Conservation (phyloP, 2,329 filamentous ascomycete genomes). For the Fusarium concolor region DNA sequence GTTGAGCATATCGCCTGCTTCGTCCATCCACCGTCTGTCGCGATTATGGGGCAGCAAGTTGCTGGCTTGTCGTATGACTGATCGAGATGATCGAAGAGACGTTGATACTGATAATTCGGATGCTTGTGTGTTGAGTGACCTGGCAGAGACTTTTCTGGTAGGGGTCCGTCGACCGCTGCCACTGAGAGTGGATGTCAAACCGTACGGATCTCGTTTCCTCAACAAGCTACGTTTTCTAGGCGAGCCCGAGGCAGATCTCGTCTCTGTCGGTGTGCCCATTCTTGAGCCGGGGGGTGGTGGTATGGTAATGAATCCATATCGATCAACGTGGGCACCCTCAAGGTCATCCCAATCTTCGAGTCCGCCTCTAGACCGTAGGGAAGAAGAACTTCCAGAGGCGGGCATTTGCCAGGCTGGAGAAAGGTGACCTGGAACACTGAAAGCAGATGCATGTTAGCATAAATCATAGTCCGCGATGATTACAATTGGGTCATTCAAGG, state of each 20-base stretch:
- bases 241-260: constrained; percentile 57
- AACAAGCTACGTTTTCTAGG: constrained; percentile 60
- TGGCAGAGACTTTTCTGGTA: constrained; percentile 66
- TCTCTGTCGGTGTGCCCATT: constrained; percentile 56
- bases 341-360: constrained; percentile 77
- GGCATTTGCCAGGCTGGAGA: constrained; percentile 52
- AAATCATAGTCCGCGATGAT: constrained; percentile 40
- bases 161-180: constrained; percentile 57
- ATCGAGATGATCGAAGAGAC: constrained; percentile 65
- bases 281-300: constrained; percentile 58
- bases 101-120: constrained; percentile 61
- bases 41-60: constrained; percentile 71
- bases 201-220: constrained; percentile 51
- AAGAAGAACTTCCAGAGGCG: constrained; percentile 59
- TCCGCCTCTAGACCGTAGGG: constrained; percentile 59
- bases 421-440: constrained; percentile 48
- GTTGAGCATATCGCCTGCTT: constrained; percentile 75
- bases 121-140: constrained; percentile 68
- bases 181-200: constrained; percentile 56
- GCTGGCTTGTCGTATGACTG: constrained; percentile 66
- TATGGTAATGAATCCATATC: constrained; percentile 74
- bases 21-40: constrained; percentile 71
- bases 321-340: constrained; percentile 70
- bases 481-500: constrained; percentile 53
- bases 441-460: constrained; percentile 46